Base-by-base conservation (phyloP, 108 stramenopile species). In the Skeletonema grethae region DNA sequence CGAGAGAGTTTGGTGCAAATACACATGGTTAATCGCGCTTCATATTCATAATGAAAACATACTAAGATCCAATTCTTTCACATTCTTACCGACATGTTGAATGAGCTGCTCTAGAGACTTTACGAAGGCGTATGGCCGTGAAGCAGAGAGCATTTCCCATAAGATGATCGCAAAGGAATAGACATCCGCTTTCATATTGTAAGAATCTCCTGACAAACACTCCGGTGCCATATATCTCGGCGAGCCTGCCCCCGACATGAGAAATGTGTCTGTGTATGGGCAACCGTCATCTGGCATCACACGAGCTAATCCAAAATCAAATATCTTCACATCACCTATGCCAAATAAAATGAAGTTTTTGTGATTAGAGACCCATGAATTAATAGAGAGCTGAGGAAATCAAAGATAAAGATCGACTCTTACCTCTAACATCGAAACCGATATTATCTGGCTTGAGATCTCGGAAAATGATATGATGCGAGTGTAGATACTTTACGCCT, bases 221-320 rank as follows among this genome's bases (percentile, higher is more conserved):
- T 80, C 79, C 0, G 74, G 79, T 4, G 79, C 22, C 79, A 80
- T 80, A 68, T 80, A 80, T 9, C 79, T 45, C 0, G 74, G 75
- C 9, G 71, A 63, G 1, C 79, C 79, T 57, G 79, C 79, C 13
- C 74, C 61, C 3, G 46, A 53, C 79, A 80, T 80, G 4, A 63
- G 32, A 56, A 63, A 75, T 7, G 1, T n/a, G 38, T 79, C 72
- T 28, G 46, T 29, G 39, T 76, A 35, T 4, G 77, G 67, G 53
- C 63, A 38, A 5, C 69, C 69, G 38, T 72, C 48, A 24, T 65
- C 24, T 3, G 83, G 85, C 35, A 88, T 67, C 28, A 86, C 65
- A 5, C 69, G 46, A 2, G 87, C 84, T 15, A 88, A 34, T 6
- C 87, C 87, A 72, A 88, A 84, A 36, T 88, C 87, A 57, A 88